Base-by-base conservation (phyloP, 2,329 filamentous ascomycete species). In the Hypoxylon sp. region DNA sequence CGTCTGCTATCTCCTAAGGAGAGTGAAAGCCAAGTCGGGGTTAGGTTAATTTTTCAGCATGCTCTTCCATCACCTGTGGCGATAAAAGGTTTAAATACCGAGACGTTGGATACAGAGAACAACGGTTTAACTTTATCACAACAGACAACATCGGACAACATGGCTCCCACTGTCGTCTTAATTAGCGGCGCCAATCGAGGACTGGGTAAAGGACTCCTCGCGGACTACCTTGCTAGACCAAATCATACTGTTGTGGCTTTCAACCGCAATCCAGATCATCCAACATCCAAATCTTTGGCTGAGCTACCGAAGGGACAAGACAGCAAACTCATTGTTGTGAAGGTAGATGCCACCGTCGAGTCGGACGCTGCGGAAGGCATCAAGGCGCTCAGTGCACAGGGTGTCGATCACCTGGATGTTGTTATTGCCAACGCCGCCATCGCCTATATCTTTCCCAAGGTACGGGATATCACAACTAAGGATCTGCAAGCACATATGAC, bases 401-500 rank as follows among this genome's bases (percentile, higher is more conserved):
- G 68, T 2, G 73, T 82, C 52, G 59, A 63, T 3, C 63, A 70
- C 19, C 62, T 83, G 2, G 78, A 83, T 51, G 63, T 79, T 4
- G 71, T 82, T 3, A 74, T 83, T 42, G 75, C 78, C 34, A 83
- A 82, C 59, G 78, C 79, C 0, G 79, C 73, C 7, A 73, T 78
- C n/a, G 63, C 63, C 3, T 66, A 67, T 3, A 37, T 59, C n/a
- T 74, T 61, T 34, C 71, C 70, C 0, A 56, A 62, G 0, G 67
- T 73, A 1, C 50, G 61, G 1, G 66, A 69, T 11, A 65, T 68
- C 13, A 67, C 73, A 9, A 63, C 72, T 8, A 63, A 65, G 2
- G 71, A 75, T 2, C 44, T 79, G 29, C 35, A 61, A 4, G 62
- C 68, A 2, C 72, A 78, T 55, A 59, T 78, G 23, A 62, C 71